Evolutionary conservation across 2,329 filamentous ascomycete genomes (phyloP), one percentile per base, ranked within the genome.

Genomic region (Triangularia verruculosa): DNA sequence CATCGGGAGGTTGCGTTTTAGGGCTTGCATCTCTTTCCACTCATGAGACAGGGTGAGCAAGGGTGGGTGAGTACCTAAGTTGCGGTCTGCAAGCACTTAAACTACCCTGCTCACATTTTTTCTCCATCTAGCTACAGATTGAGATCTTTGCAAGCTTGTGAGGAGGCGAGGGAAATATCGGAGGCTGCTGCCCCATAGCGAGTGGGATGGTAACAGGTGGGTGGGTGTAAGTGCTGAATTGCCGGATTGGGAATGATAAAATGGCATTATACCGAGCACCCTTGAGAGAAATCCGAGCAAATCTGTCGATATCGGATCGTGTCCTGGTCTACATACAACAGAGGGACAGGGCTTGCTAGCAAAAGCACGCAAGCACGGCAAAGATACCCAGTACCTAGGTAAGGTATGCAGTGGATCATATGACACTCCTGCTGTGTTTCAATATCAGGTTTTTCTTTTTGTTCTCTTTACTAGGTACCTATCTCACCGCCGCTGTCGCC

Each of bases 181-280:
- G 56, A 51, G 34, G 34, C 56, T 30, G 34, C 56, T 30, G 22
- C 17, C 55, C 55, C 28, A 24, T 30, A 47, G 22, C 22, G 22
- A 54, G 51, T 11, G 57, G 32, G 25, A 27, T 47, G 57, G 34
- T 13, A 20, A 39, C 15, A 43, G 30, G 17, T 51, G 34, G 32
- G 24, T 22, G n/a, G 39, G 34, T 59, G 43, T 39, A 59, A 52
- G 34, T 24, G 25, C 57, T 56, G 47, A 51, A 30, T 43, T 62
- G 53, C 62, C 39, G 27, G 55, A 66, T 61, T 47, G n/a, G 53
- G 62, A 61, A 61, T 22, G 3, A 24, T n/a, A 53, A 5, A 12
- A 47, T 32, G 30, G 30, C 30, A 6, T 32, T 32, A 7, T 32
- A 12, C 30, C 34, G 17, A n/a, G 13, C 15, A 20, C 20, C 20